phyloP scores from a whole-genome alignment of 2,329 filamentous ascomycete species.

The Phyllosticta capitalensis region DNA sequence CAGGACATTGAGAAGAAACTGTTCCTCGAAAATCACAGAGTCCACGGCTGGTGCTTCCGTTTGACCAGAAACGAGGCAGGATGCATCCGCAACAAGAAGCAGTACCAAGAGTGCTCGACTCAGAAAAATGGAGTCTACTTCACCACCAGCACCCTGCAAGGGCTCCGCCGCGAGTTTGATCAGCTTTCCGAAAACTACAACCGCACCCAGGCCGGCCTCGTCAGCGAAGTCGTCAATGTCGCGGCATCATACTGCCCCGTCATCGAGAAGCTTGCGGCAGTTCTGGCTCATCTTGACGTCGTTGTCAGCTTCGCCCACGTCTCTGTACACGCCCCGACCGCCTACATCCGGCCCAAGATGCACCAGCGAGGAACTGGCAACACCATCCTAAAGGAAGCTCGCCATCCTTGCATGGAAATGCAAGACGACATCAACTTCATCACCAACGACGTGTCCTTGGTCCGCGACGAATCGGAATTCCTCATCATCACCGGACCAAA shows the following conservation, averaged over 20 bases:
- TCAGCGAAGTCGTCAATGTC: slow-evolving; percentile 85
- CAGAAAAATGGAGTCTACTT: slow-evolving; percentile 99
- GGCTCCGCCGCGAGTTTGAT: slow-evolving; percentile 80
- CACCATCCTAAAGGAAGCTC: slow-evolving; percentile 82
- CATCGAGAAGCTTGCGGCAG: slow-evolving; percentile 75
- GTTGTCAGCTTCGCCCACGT: slow-evolving; percentile 90
- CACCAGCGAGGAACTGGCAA: slow-evolving; percentile 80
- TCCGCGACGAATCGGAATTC: slow-evolving; percentile 73
- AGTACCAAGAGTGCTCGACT: slow-evolving; percentile 90
- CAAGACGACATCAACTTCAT: slow-evolving; percentile 98
- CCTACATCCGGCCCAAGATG: slow-evolving; percentile 85
- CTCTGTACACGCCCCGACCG: slow-evolving; percentile 82
- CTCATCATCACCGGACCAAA: slow-evolving; percentile 96
- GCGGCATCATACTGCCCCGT: slow-evolving; percentile 92
- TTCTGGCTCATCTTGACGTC: slow-evolving; percentile 89
- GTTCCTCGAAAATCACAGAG: slow-evolving; percentile 90
- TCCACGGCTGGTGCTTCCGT: slow-evolving; percentile 94
- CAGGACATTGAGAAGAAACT: slow-evolving; percentile 98
- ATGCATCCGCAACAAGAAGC: slow-evolving; percentile 82
- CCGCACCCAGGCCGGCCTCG: slow-evolving; percentile 81
- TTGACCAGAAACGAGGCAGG: slow-evolving; percentile 83
- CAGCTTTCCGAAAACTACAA: slow-evolving; percentile 93
- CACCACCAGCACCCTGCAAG: slow-evolving; percentile 73
- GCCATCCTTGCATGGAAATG: slow-evolving; percentile 97
- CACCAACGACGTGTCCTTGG: slow-evolving; percentile 85